Percentiles rank a stretch among this genome's conserved stretches.
Conservation (phyloP, 163 green algal species). For the Scenedesmus sp. region DNA sequence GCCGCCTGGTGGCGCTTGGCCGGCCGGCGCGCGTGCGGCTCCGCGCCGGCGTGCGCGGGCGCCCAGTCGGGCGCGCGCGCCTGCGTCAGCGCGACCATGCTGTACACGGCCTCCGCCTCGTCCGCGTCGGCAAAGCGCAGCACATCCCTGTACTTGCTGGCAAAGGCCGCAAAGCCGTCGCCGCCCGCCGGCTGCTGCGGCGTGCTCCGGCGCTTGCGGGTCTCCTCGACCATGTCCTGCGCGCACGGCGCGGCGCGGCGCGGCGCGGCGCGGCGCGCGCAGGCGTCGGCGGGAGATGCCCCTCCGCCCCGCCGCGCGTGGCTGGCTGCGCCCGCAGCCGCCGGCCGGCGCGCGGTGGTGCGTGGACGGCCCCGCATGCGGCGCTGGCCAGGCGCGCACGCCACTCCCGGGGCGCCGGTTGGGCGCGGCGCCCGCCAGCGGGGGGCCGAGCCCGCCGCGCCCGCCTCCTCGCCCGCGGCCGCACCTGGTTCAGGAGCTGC, state of each 20-base stretch:
- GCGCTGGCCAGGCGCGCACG: no score
- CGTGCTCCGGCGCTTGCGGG: not conserved
- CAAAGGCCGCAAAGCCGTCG: conserved; percentile 33
- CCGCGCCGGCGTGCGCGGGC: not conserved
- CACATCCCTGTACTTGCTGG: conserved; percentile 43
- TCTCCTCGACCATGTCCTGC: conserved; percentile 38
- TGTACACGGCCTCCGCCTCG: conserved; percentile 46
- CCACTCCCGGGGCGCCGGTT: no score
- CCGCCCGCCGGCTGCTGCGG: not conserved
- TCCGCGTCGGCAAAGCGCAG: conserved; percentile 39
- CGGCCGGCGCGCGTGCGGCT: not conserved
- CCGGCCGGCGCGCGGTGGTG: no score
- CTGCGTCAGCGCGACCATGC: conserved; percentile 44
- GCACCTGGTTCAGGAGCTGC: no score
- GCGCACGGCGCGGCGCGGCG: not conserved
- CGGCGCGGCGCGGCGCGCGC: no score
- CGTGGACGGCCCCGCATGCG: no score
- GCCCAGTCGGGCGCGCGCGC: not conserved
- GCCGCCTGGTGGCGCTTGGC: conserved; percentile 28
- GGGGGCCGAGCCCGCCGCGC: no score
- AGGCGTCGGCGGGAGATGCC: no score
- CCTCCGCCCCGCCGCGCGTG: no score
- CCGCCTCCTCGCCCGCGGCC: no score
- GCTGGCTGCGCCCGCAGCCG: no score
- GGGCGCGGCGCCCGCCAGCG: no score